phyloP scores from a whole-genome alignment of 345 rosid genomes.

The Triadica sebifera region DNA sequence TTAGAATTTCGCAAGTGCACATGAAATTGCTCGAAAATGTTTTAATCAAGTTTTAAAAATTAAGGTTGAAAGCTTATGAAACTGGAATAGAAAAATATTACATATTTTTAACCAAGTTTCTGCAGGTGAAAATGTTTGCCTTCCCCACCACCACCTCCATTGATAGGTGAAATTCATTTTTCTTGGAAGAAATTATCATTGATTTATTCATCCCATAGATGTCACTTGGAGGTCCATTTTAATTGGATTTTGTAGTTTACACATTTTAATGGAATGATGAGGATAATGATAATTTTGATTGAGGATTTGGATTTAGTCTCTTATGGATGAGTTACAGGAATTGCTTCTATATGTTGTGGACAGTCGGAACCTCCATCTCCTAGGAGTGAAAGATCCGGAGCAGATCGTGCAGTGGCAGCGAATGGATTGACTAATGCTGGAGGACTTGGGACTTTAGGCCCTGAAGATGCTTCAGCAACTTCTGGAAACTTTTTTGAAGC shows the following conservation, averaged over 20 bases:
- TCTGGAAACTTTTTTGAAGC: slow-evolving; percentile 86
- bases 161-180: background rate
- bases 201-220: background rate
- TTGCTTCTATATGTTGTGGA: background rate
- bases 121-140: background rate
- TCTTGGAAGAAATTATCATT: background rate
- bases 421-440: slow-evolving; percentile 51
- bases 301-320: background rate
- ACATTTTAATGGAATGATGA: background rate
- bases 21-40: background rate
- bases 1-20: background rate
- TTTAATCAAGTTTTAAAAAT: background rate
- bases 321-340: background rate
- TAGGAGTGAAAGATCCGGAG: slow-evolving; percentile 51
- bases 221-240: background rate
- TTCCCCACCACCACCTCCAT: too few relatives aligned
- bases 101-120: background rate
- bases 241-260: background rate
- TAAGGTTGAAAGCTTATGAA: background rate
- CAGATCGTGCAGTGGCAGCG: slow-evolving; percentile 48
- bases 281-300: background rate
- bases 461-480: slow-evolving; percentile 75
- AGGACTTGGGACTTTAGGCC: slow-evolving; percentile 46
- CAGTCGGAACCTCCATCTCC: slow-evolving; percentile 97
- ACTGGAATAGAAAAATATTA: background rate